phyloP scores from a whole-genome alignment of 257 asterid species.

The Nyctanthes arbortristis region DNA sequence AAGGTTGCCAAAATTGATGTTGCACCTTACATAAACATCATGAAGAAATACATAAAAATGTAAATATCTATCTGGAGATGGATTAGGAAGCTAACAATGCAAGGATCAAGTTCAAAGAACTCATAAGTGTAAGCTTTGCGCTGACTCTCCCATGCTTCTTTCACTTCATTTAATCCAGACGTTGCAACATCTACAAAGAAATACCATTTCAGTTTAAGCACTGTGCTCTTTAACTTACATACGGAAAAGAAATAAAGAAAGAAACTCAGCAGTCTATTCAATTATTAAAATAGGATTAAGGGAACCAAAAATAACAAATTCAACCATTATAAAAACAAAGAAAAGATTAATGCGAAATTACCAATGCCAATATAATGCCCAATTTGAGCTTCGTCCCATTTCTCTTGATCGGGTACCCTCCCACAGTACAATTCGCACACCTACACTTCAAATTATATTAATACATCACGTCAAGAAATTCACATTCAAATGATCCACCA shows the following conservation, averaged over 20 bases:
- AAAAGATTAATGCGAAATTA: constrained; percentile 23
- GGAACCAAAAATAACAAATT: too few species aligned
- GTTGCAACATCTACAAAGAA: constrained; percentile 60
- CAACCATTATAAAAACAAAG: neutral
- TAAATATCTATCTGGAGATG: constrained; percentile 13
- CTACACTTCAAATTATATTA: constrained; percentile 33
- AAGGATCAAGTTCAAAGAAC: constrained; percentile 87
- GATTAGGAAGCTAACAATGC: constrained; percentile 60
- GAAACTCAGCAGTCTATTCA: too few species aligned
- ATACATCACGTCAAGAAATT: neutral
- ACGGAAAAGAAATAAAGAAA: too few species aligned
- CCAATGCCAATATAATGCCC: constrained; percentile 97
- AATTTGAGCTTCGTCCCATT: constrained; percentile 94
- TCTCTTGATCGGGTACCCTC: constrained; percentile 71
- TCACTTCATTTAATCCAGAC: constrained; percentile 72
- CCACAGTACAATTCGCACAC: constrained; percentile 93
- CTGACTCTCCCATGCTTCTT: constrained; percentile 92
- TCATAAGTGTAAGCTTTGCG: constrained; percentile 87
- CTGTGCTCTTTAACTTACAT: too few species aligned
- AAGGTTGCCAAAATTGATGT: neutral
- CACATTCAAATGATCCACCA: neutral
- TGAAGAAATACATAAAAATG: constrained; percentile 7
- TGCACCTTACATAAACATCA: neutral
- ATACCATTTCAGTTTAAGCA: neutral
- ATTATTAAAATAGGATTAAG: too few species aligned